Percentiles rank a stretch among this genome's conserved stretches.
Evolutionary conservation across 495 filamentous ascomycete species (phyloP).

Genomic region (Annulohypoxylon maeteangense): DNA sequence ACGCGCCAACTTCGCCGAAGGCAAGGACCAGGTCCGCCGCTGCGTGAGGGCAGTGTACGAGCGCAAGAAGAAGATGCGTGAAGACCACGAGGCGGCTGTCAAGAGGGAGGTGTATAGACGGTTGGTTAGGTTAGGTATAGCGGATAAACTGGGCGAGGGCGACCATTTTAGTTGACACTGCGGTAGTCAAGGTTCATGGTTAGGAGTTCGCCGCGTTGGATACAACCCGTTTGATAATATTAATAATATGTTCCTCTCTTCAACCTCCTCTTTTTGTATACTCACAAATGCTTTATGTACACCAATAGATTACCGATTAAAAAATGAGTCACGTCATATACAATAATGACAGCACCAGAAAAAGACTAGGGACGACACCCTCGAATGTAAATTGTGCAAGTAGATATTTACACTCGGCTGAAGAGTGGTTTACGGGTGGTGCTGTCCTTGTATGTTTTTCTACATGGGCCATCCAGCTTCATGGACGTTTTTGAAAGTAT

Average conservation of each 20-base stretch:
- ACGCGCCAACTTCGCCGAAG: constrained; percentile 85
- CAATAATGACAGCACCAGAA: constrained; percentile 2
- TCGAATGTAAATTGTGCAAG: constrained; percentile 15
- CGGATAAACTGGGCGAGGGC: constrained; percentile 56
- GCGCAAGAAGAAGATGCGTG: constrained; percentile 78
- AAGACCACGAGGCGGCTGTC: constrained; percentile 65
- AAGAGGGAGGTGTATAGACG: constrained; percentile 58
- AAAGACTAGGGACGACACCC: constrained; percentile 10
- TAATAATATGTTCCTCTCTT: background rate
- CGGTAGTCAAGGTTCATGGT: background rate
- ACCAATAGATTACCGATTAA: constrained; percentile 9
- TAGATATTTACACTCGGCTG: constrained; percentile 39
- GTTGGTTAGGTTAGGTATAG: constrained; percentile 55
- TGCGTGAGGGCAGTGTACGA: constrained; percentile 93
- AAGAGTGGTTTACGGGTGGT: constrained; percentile 35
- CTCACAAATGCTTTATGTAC: constrained; percentile 10
- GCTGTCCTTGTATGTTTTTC: constrained; percentile 34
- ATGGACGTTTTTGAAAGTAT: constrained; percentile 31
- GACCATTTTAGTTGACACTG: constrained; percentile 59
- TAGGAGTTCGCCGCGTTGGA: no score
- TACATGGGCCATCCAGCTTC: constrained; percentile 23
- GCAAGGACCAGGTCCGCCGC: constrained; percentile 75
- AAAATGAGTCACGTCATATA: constrained; percentile 4
- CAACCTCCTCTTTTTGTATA: background rate
- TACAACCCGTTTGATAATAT: background rate